A percentile compares a stretch with the other conserved stretches of the same genome.
Conservation (phyloP, 2,329 filamentous ascomycete genomes). For the Pseudogymnoascus sp. region DNA sequence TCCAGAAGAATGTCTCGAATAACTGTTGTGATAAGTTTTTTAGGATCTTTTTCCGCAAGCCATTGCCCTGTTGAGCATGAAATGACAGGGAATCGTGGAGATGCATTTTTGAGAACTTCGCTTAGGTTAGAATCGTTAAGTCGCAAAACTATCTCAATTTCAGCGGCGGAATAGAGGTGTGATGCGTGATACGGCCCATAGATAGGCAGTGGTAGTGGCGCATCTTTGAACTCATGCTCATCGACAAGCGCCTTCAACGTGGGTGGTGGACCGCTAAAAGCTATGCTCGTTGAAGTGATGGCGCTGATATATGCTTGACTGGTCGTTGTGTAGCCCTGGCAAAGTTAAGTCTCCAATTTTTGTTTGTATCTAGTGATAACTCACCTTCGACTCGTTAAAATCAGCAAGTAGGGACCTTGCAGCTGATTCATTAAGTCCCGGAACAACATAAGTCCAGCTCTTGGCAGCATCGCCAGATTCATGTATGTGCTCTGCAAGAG, state of each 20-base stretch:
- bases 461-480: conserved; percentile 38
- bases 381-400: conserved; percentile 50
- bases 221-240: conserved; percentile 31
- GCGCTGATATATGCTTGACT: conserved; percentile 42
- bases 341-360: background rate
- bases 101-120: conserved; percentile 33
- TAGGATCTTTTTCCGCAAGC: conserved; percentile 16
- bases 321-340: conserved; percentile 15
- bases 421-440: conserved; percentile 43
- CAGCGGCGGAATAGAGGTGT: conserved; percentile 39
- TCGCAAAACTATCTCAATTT: conserved; percentile 38
- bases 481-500: conserved; percentile 32
- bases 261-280: conserved; percentile 45
- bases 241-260: conserved; percentile 38
- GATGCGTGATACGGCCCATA: conserved; percentile 49
- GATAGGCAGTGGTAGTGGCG: conserved; percentile 41
- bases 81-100: conserved; percentile 40
- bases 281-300: conserved; percentile 38
- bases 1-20: conserved; percentile 43
- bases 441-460: conserved; percentile 59
- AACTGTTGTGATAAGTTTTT: conserved; percentile 21
- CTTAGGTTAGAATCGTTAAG: conserved; percentile 33
- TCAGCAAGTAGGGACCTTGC: conserved; percentile 41
- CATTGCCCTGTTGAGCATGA: conserved; percentile 40
- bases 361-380: conserved; percentile 15